Evolutionary conservation across 2,329 filamentous ascomycete genomes (phyloP), one percentile per base, ranked within the genome.

Genomic region (Tolypocladium tropicale): DNA sequence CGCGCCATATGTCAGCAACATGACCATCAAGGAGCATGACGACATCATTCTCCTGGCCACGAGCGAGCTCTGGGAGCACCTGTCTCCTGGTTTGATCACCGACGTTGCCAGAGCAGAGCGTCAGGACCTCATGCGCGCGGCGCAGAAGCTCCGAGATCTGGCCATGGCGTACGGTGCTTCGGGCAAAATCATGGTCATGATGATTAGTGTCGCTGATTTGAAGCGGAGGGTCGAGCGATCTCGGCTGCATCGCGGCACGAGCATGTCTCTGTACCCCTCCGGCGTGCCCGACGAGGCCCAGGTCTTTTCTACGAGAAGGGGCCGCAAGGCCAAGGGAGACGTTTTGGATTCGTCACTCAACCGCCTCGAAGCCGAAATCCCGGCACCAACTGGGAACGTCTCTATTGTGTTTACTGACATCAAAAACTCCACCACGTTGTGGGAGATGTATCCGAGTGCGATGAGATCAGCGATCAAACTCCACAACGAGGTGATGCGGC

Each of bases 121-220:
- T 7, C 82, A 83, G 50, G 93, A 99, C 68, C 78, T 96, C 49
- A 99, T 99, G 94, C 83, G 90, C 55, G 94, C 93, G 18, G 88
- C 94, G 4, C 93, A 97, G 69, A 96, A 95, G 73, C 80, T 99
- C 34, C 85, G 94, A 57, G 94, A 99, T 74, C 78, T 97, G 55
- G 94, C 94, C 46, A 96, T 99, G 68, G 90, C 93, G 1, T 97
- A 96, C 69, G 94, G 94, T 54, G 90, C 93, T 14, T 92, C 86
- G 1, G 88, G 87, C 67, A 99, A 99, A 74, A 89, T 97, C 60
- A 97, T 97, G 92, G 90, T 99, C 49, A 97, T 97, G 93, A 90
- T 99, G 77, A 85, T 99, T 55, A 93, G 92, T 55, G 88, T 99
- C 39, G 86, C 88, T 55, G 92, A 97, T 67, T 76, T 99, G 55